Evolutionary conservation across 768 basidiomycete genomes (phyloP).

Genomic region (Mycena venus): DNA sequence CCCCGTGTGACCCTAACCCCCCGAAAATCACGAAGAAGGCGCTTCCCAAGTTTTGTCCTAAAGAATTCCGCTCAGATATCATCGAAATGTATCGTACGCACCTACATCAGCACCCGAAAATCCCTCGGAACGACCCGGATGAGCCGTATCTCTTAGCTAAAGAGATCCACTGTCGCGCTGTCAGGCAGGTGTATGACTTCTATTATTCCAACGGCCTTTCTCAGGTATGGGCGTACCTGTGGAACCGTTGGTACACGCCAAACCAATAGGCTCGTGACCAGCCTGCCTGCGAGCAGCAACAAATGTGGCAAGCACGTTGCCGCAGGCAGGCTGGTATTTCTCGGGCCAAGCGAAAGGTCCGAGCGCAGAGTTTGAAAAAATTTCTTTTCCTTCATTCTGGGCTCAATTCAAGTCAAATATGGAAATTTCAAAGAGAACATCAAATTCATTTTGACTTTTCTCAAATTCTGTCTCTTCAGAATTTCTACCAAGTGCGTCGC

Average conservation of each 20-base stretch:
- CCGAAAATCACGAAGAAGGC: conserved; percentile 8
- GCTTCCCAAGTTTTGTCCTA: conserved; percentile 35
- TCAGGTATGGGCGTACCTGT: conserved; percentile 46
- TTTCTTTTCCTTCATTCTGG: too few relatives aligned
- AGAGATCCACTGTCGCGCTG: background rate
- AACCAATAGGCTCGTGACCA: conserved; percentile 35
- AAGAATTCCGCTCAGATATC: background rate
- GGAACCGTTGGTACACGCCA: conserved; percentile 45
- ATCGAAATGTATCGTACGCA: too few relatives aligned
- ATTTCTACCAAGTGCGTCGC: too few relatives aligned
- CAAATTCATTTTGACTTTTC: too few relatives aligned
- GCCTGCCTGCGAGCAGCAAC: too few relatives aligned
- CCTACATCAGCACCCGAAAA: conserved; percentile 37
- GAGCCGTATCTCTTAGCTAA: background rate
- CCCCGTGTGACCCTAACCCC: conserved; percentile 37
- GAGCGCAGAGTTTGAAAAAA: too few relatives aligned
- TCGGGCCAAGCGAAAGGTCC: too few relatives aligned
- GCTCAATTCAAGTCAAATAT: too few relatives aligned
- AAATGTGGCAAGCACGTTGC: too few relatives aligned
- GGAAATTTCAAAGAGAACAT: too few relatives aligned
- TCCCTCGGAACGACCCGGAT: conserved; percentile 30
- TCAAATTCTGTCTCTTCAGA: too few relatives aligned
- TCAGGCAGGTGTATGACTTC: conserved; percentile 38
- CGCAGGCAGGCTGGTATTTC: too few relatives aligned
- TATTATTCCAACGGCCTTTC: conserved; percentile 36